Evolutionary conservation across 208 protist genomes (phyloP).

Genomic region (Strigomonas galati): DNA sequence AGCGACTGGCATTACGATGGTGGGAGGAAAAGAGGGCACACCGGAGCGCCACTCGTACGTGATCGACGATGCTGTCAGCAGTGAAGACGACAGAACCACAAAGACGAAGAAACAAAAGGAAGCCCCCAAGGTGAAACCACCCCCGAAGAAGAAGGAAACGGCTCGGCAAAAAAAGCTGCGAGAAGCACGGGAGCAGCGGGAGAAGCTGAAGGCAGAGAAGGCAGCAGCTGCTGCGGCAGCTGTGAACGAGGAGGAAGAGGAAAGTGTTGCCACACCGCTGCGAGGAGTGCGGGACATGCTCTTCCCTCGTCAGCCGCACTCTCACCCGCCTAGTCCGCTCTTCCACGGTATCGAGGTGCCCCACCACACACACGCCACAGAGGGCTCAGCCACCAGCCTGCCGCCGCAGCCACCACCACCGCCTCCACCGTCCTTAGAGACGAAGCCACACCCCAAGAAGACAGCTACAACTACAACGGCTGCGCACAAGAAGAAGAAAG

Average conservation of each 20-base stretch:
- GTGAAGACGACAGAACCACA: background rate
- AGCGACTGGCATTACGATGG: no score
- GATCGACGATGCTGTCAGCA: background rate
- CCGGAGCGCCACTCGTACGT: no score
- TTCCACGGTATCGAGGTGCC: background rate
- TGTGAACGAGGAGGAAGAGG: no score
- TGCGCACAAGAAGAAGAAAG: background rate
- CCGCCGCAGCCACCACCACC: no score
- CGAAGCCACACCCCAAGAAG: background rate
- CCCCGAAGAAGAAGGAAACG: background rate
- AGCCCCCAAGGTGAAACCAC: background rate
- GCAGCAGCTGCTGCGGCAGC: background rate
- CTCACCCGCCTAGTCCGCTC: background rate
- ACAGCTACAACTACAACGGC: background rate
- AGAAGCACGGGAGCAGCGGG: background rate
- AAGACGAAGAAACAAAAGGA: background rate
- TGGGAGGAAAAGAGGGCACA: no score
- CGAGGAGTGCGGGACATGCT: constrained; percentile 17
- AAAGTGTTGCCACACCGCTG: background rate
- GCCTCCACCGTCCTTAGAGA: no score
- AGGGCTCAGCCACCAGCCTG: no score
- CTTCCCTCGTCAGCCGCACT: constrained; percentile 7
- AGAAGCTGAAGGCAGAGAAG: constrained; percentile 1
- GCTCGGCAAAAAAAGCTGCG: background rate
- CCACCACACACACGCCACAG: background rate